Conservation (phyloP, 352 stramenopile genomes). For the Aphanomyces stellatus region DNA sequence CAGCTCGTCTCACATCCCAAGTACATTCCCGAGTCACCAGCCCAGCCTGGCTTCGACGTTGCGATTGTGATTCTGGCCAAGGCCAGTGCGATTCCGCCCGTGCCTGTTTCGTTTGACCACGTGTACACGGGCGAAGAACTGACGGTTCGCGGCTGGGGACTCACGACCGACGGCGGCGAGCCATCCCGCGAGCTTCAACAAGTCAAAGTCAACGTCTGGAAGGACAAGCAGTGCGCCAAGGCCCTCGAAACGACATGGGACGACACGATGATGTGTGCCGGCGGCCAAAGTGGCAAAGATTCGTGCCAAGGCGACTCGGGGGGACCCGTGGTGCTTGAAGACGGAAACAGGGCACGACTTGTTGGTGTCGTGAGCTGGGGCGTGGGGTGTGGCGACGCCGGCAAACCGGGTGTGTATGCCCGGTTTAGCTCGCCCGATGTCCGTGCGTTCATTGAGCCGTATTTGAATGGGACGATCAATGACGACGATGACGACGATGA, state of each 20-base stretch:
- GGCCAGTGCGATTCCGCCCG: conserved; percentile 29
- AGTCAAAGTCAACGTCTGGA: conserved; percentile 37
- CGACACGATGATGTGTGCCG: conserved; percentile 47
- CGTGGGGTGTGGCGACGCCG: conserved; percentile 10
- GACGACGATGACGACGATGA: not conserved
- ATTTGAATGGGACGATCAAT: not conserved
- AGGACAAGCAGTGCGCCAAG: conserved; percentile 32
- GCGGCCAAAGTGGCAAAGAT: conserved; percentile 23
- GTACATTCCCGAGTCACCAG: conserved; percentile 29
- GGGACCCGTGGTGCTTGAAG: conserved; percentile 10
- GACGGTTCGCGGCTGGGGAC: conserved; percentile 11
- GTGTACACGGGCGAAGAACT: conserved; percentile 36
- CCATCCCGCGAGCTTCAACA: conserved; percentile 29
- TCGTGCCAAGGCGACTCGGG: conserved; percentile 28
- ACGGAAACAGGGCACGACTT: not conserved
- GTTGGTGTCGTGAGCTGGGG: conserved; percentile 27
- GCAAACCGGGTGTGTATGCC: conserved; percentile 14
- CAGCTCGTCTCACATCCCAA: conserved; percentile 40
- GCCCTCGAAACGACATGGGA: conserved; percentile 26
- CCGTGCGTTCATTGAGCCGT: not conserved
- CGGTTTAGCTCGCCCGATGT: not conserved
- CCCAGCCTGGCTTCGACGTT: conserved; percentile 43
- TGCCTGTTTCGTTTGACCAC: conserved; percentile 26
- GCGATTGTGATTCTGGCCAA: conserved; percentile 40
- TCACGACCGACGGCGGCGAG: conserved; percentile 24